These are phyloP conservation scores for Magnusiomyces magnusii DNA, from an alignment of 1,139 yeast genomes.

Conservation along the genomic window DNA sequence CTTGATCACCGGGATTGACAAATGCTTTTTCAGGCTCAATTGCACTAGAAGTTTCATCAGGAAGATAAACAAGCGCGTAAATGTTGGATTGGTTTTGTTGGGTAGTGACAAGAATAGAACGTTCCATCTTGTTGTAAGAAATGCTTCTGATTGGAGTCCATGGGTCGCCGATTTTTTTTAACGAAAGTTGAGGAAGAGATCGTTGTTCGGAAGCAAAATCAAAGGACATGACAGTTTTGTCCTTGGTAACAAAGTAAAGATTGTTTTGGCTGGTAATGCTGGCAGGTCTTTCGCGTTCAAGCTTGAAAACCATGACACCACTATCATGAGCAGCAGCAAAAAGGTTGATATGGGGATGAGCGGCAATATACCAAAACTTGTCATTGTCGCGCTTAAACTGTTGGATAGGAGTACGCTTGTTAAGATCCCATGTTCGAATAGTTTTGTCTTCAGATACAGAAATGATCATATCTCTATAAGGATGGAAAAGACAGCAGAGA, in stretches of 20 bases:
- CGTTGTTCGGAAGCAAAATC: constrained; percentile 54
- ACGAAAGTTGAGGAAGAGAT: constrained; percentile 69
- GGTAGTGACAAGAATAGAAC: constrained; percentile 74
- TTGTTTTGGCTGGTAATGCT: constrained; percentile 61
- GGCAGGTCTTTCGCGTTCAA: constrained; percentile 97
- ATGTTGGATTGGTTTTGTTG: constrained; percentile 55
- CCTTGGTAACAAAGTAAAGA: constrained; percentile 69
- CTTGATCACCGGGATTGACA: constrained; percentile 78
- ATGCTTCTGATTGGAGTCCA: constrained; percentile 83
- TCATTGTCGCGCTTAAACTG: constrained; percentile 93
- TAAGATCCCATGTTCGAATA: constrained; percentile 93
- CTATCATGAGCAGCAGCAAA: constrained; percentile 97
- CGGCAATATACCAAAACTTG: constrained; percentile 87
- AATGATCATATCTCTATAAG: constrained; percentile 82
- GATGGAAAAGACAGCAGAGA: constrained; percentile 84
- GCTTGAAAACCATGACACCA: constrained; percentile 98
- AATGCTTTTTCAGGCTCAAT: constrained; percentile 76
- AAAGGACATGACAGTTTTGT: constrained; percentile 76
- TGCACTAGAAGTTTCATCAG: constrained; percentile 88
- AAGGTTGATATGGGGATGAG: constrained; percentile 84
- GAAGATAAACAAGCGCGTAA: constrained; percentile 70
- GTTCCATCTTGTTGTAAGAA: constrained; percentile 89
- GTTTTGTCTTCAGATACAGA: constrained; percentile 97
- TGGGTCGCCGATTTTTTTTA: constrained; percentile 75
- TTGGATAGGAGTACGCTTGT: constrained; percentile 87